Percentiles rank a stretch among this genome's conserved stretches.
phyloP scores from a whole-genome alignment of 1,284 basidiomycete species.

The Malassezia nana region DNA sequence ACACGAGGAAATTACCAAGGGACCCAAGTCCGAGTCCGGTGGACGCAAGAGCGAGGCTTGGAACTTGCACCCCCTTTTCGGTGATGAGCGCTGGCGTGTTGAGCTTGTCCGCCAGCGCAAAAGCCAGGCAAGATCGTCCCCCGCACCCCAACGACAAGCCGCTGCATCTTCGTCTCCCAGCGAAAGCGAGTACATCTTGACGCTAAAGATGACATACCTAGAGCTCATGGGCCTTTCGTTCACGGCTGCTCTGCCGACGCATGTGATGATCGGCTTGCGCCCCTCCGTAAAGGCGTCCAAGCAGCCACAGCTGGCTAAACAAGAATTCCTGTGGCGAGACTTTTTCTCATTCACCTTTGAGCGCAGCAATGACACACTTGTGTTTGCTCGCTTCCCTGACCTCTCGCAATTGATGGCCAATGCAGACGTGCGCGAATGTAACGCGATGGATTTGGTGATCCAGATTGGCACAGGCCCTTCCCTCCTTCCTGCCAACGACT shows the following conservation, averaged over 20 bases:
- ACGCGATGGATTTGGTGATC: slow-evolving; percentile 33
- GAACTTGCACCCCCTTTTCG: slow-evolving; percentile 41
- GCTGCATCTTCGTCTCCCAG: neutral
- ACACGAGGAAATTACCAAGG: slow-evolving; percentile 33
- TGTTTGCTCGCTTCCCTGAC: slow-evolving; percentile 1
- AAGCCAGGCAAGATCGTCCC: neutral
- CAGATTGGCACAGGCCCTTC: slow-evolving; percentile 35
- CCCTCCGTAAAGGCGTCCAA: neutral
- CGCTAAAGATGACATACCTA: slow-evolving; percentile 8
- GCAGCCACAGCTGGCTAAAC: neutral
- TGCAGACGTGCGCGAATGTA: neutral
- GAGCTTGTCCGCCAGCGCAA: slow-evolving; percentile 26
- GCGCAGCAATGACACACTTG: slow-evolving; percentile 9
- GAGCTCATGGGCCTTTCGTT: slow-evolving; percentile 7
- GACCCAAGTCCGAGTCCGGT: slow-evolving; percentile 26
- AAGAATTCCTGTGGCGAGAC: slow-evolving; percentile 14
- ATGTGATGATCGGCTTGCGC: slow-evolving; percentile 14
- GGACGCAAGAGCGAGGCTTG: slow-evolving; percentile 38
- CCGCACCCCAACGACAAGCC: neutral
- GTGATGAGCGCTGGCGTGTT: slow-evolving; percentile 43
- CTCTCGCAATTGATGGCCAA: neutral
- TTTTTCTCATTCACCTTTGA: slow-evolving; percentile 11
- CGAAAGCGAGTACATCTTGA: neutral
- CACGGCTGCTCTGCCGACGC: slow-evolving; percentile 9
- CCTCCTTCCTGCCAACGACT: slow-evolving; percentile 3